These are phyloP conservation scores for Leptodermis oblonga DNA, from an alignment of 257 asterid species.

Conservation along the genomic window DNA sequence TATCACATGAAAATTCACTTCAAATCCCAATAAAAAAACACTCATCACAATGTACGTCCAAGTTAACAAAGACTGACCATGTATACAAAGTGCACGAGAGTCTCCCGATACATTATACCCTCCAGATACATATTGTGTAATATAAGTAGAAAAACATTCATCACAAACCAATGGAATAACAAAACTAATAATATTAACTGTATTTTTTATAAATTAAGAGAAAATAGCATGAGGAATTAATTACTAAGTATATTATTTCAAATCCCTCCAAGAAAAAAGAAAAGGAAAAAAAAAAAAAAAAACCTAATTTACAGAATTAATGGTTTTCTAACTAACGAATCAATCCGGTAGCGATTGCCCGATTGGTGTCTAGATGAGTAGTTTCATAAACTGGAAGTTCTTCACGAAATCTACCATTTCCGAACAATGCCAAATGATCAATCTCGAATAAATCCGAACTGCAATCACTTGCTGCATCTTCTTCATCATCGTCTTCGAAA, in stretches of 20 bases:
- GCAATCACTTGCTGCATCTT: slow-evolving; percentile 59
- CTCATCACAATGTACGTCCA: no score
- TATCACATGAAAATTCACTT: slow-evolving; percentile 11
- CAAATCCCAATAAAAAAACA: slow-evolving; percentile 28
- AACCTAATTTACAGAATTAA: slow-evolving; percentile 16
- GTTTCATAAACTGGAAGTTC: slow-evolving; percentile 90
- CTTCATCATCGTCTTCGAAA: slow-evolving; percentile 20
- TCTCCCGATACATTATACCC: no score
- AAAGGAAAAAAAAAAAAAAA: not conserved
- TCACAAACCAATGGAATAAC: not conserved
- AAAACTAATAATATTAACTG: slow-evolving; percentile 6
- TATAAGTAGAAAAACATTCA: slow-evolving; percentile 13
- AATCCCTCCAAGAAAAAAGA: not conserved
- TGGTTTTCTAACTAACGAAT: slow-evolving; percentile 31
- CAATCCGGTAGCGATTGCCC: slow-evolving; percentile 49
- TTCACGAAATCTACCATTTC: slow-evolving; percentile 46
- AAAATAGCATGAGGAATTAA: slow-evolving; percentile 1
- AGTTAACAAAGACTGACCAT: no score
- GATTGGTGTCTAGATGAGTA: slow-evolving; percentile 47
- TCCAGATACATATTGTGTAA: no score
- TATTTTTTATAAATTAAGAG: slow-evolving; percentile 14
- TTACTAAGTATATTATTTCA: not conserved
- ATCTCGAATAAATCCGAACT: slow-evolving; percentile 89
- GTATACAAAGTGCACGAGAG: no score
- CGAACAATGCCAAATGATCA: slow-evolving; percentile 51